Conservation (phyloP, 139 green algal species). For the Coccomyxa sp. region DNA sequence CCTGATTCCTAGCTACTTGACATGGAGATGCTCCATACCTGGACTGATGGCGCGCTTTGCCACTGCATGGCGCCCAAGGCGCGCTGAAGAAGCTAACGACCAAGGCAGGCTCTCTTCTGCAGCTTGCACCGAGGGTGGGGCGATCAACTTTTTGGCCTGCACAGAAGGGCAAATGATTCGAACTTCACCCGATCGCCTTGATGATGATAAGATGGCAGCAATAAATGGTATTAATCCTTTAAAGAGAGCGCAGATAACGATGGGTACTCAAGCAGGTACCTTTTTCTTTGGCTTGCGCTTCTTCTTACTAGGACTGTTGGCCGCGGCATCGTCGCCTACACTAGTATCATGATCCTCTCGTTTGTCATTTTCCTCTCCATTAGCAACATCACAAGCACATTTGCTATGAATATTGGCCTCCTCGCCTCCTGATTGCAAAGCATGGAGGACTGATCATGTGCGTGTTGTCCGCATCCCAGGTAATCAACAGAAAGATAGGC, state of each 20-base stretch:
- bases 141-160: constrained; percentile 7
- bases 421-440: too few relatives aligned
- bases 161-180: too few relatives aligned
- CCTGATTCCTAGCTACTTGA: background rate
- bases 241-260: background rate
- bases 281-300: background rate
- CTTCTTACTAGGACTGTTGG: background rate
- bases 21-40: background rate
- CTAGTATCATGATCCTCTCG: background rate
- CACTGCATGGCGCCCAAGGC: constrained; percentile 20
- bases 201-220: too few relatives aligned
- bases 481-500: too few relatives aligned
- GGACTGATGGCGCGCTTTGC: constrained; percentile 1
- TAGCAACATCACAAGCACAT: too few relatives aligned
- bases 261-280: too few relatives aligned
- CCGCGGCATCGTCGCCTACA: too few relatives aligned
- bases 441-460: too few relatives aligned
- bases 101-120: constrained; percentile 9
- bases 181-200: too few relatives aligned
- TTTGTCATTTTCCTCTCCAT: too few relatives aligned
- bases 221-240: background rate
- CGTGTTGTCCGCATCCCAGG: too few relatives aligned
- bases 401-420: too few relatives aligned
- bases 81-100: constrained; percentile 2
- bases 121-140: constrained; percentile 9